These are phyloP conservation scores for Tuctoria greenei DNA, from an alignment of 176 grass and related monocot species.

Conservation along the genomic window DNA sequence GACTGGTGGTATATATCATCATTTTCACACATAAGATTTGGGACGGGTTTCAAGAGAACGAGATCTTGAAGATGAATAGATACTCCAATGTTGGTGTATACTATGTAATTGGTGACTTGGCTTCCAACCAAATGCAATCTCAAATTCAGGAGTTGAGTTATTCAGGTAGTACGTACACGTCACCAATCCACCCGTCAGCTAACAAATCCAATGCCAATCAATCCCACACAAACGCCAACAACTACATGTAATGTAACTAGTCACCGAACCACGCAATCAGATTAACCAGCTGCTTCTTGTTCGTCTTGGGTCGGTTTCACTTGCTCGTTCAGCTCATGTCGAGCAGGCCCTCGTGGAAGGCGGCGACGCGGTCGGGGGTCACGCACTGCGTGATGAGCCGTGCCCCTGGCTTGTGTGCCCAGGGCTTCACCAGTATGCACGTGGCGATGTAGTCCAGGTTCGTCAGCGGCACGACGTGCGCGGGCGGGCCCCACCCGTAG, in stretches of 20 bases:
- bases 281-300: not conserved
- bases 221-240: not conserved
- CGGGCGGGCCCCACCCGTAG: conserved; percentile 83
- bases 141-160: conserved; percentile 38
- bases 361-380: conserved; percentile 50
- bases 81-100: not conserved
- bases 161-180: conserved; percentile 28
- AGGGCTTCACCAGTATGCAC: conserved; percentile 75
- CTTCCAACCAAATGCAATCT: conserved; percentile 33
- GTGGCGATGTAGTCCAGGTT: conserved; percentile 94
- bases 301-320: conserved; percentile 8
- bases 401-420: conserved; percentile 66
- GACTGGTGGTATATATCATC: not conserved
- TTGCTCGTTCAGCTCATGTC: conserved; percentile 40
- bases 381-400: conserved; percentile 89
- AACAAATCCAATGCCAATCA: conserved; percentile 30
- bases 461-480: conserved; percentile 79
- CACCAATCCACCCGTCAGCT: not conserved
- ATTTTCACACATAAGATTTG: not conserved
- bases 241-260: not conserved
- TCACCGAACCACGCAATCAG: conserved; percentile 5
- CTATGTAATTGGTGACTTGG: conserved; percentile 21
- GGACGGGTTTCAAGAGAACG: no score
- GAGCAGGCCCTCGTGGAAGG: conserved; percentile 71
- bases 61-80: not conserved